Percentiles rank a stretch among this genome's conserved stretches.
Evolutionary conservation across 2,329 filamentous ascomycete species (phyloP).

Genomic region (Penicillium capsulatum): DNA sequence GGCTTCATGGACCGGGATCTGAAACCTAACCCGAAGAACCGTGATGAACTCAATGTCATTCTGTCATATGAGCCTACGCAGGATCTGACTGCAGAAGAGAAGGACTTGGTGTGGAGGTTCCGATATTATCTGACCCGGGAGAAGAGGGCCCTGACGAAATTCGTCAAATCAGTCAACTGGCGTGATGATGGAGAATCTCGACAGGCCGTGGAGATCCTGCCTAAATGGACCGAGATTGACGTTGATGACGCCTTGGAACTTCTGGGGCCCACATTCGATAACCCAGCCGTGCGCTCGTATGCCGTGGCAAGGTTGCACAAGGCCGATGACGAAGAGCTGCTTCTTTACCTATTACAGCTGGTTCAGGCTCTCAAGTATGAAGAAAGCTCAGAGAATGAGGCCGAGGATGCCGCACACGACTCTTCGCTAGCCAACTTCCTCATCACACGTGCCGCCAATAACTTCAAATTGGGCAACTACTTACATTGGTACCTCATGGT

Average conservation of each 20-base stretch:
- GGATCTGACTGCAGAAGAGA: slow-evolving; percentile 80
- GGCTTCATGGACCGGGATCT: slow-evolving; percentile 92
- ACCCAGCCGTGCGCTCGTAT: slow-evolving; percentile 81
- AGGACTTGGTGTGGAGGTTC: slow-evolving; percentile 96
- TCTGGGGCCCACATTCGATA: slow-evolving; percentile 87
- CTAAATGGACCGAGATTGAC: slow-evolving; percentile 94
- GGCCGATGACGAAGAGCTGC: slow-evolving; percentile 84
- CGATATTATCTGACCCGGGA: slow-evolving; percentile 89
- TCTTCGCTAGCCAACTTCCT: slow-evolving; percentile 87
- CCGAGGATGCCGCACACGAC: slow-evolving; percentile 62
- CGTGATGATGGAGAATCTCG: slow-evolving; percentile 76
- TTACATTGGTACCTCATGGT: slow-evolving; percentile 99
- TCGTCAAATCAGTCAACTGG: slow-evolving; percentile 98
- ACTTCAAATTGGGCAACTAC: slow-evolving; percentile 88
- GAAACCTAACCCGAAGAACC: slow-evolving; percentile 91
- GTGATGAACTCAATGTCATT: slow-evolving; percentile 87
- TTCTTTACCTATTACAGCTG: slow-evolving; percentile 86
- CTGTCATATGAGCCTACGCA: slow-evolving; percentile 92
- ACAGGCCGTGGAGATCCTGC: slow-evolving; percentile 83
- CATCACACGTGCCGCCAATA: slow-evolving; percentile 79
- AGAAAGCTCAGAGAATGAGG: slow-evolving; percentile 61
- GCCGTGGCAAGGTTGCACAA: slow-evolving; percentile 89
- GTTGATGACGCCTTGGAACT: slow-evolving; percentile 94
- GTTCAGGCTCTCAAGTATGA: slow-evolving; percentile 97
- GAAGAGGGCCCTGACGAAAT: slow-evolving; percentile 89